Percentiles rank a stretch among this genome's conserved stretches.
phyloP scores from a whole-genome alignment of 345 rosid species.

The Salix koriyanagi region DNA sequence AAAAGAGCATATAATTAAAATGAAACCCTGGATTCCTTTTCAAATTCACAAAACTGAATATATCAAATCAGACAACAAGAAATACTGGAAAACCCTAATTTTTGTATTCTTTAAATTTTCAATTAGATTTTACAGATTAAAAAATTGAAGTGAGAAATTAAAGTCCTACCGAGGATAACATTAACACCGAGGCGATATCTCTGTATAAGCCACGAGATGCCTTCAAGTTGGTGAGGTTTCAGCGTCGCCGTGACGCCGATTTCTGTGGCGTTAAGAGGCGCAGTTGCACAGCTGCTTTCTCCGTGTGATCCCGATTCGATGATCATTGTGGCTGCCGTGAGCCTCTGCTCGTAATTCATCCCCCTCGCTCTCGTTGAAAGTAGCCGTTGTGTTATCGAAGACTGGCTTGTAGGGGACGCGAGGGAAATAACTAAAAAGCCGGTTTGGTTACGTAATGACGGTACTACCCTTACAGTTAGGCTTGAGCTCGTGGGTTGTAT shows the following conservation, averaged over 20 bases:
- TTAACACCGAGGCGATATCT: conserved; percentile 69
- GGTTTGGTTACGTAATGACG: neutral
- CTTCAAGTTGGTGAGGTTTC: conserved; percentile 79
- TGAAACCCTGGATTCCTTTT: no score
- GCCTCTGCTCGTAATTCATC: conserved; percentile 66
- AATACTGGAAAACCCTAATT: no score
- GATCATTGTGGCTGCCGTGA: conserved; percentile 47
- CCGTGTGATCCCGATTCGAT: conserved; percentile 35
- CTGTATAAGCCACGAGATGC: conserved; percentile 72
- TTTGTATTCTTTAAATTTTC: neutral
- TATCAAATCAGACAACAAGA: no score
- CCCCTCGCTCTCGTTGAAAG: neutral
- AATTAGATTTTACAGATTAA: neutral
- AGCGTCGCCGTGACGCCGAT: conserved; percentile 58
- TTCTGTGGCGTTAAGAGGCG: conserved; percentile 27
- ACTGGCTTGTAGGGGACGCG: conserved; percentile 4
- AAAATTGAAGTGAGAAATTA: neutral
- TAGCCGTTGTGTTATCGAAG: neutral
- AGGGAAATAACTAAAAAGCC: neutral
- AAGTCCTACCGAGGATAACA: conserved; percentile 54
- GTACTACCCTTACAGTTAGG: neutral
- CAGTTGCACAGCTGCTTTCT: neutral
- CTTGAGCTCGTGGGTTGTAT: neutral
- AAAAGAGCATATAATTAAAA: no score
- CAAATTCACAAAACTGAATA: no score